Evolutionary conservation across 306 rosid species (phyloP).

Genomic region (Prunus padus): DNA sequence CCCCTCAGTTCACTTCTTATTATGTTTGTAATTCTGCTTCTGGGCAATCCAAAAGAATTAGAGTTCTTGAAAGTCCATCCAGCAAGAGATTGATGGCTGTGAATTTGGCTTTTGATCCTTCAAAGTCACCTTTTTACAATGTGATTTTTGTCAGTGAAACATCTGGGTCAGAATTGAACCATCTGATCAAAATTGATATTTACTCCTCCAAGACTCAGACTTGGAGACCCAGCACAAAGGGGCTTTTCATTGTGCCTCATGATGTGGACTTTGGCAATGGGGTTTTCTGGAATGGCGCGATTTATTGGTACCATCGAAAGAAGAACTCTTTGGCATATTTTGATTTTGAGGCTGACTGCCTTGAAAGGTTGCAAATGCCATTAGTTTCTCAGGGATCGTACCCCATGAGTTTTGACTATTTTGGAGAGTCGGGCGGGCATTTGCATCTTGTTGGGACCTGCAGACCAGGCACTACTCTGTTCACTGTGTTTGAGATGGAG

Average conservation of each 20-base stretch:
- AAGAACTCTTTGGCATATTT: conserved; percentile 8
- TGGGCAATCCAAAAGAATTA: conserved; percentile 9
- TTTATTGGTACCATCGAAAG: conserved; percentile 28
- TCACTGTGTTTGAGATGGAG: conserved; percentile 16
- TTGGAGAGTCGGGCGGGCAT: conserved; percentile 11
- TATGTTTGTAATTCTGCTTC: conserved; percentile 32
- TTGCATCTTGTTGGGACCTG: conserved; percentile 5
- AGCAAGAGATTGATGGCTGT: conserved; percentile 1
- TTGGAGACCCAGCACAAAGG: conserved; percentile 25
- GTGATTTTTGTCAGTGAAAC: conserved; percentile 24
- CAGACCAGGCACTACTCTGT: neutral
- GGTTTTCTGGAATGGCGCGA: conserved; percentile 33
- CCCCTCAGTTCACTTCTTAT: conserved; percentile 11
- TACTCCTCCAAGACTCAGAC: conserved; percentile 28
- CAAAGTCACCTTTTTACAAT: conserved; percentile 19
- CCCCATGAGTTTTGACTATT: neutral
- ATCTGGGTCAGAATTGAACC: neutral
- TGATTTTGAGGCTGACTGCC: conserved; percentile 10
- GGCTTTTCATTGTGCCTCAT: conserved; percentile 10
- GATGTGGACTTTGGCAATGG: conserved; percentile 26
- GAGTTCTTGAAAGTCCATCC: conserved; percentile 20
- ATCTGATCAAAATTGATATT: conserved; percentile 24
- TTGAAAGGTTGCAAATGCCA: conserved; percentile 26
- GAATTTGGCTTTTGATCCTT: conserved; percentile 33
- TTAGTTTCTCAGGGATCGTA: neutral